Base-by-base conservation (phyloP, 495 filamentous ascomycete species). In the Podospora anserina region DNA sequence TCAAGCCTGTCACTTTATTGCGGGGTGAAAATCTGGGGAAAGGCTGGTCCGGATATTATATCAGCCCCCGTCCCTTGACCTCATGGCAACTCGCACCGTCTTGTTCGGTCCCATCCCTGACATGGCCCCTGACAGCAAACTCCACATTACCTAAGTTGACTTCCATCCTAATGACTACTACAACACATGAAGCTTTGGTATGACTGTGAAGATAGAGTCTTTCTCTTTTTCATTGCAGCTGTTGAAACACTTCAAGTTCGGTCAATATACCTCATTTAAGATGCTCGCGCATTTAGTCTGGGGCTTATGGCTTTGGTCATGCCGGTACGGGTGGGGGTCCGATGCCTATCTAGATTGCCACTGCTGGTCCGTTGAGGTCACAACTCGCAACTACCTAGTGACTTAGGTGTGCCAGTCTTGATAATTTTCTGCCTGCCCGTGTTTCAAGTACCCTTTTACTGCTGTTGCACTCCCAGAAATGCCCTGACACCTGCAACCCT, bases 311-410 rank as follows among this genome's bases (percentile, higher is more conserved):
- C 64, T 0, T 15, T 73, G 15, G 32, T 55, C 39, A 32, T 44
- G 1, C 32, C 71, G 0, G 69, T 60, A n/a, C 32, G 44, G 39
- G 61, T 28, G 16, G 72, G 68, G 5, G 30, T 72, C 27, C 65
- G 61, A 19, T 72, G 23, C 23, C 23, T 23, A 71, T 28, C 78
- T 79, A 1, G 77, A 80, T 58, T 82, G 79, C 57, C 57, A 57
- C 67, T 39, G 70, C 65, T 30, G 78, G 76, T 2, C 75, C 79
- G 9, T 68, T 82, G 26, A 75, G 70, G 39, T 72, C 68, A 11
- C 79, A 81, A 64, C 63, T 73, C 13, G 78, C 23, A 23, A 23
- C 23, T 23, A 23, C 1, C 23, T 23, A 23, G 23, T 23, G 23
- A 23, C 23, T 23, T 23, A 23, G 23, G 23, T 23, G 23, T 23